Evolutionary conservation across 805 yeast species (phyloP).

Genomic region (Nakazawaea molendinolei): DNA sequence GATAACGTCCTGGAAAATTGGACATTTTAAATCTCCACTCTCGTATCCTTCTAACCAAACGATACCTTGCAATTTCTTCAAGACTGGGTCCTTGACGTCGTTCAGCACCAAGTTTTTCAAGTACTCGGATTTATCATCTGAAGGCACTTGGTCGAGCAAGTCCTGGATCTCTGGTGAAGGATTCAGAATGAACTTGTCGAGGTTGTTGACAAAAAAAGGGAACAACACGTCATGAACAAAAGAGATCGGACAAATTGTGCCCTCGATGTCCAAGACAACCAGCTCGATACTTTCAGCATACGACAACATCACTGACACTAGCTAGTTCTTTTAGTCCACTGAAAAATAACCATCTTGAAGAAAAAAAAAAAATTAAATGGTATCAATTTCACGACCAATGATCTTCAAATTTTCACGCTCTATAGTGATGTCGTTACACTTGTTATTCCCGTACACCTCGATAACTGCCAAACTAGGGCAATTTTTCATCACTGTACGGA

Average conservation of each 20-base stretch:
- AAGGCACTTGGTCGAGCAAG: conserved; percentile 42
- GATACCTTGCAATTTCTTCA: conserved; percentile 77
- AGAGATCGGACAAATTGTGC: conserved; percentile 87
- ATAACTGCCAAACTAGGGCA: conserved; percentile 60
- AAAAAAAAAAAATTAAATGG: conserved; percentile 26
- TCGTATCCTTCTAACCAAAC: conserved; percentile 80
- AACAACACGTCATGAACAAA: conserved; percentile 75
- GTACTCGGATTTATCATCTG: conserved; percentile 33
- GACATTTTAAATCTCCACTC: conserved; percentile 70
- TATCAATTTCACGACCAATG: conserved; percentile 72
- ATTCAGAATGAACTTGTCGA: conserved; percentile 34
- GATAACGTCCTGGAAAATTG: conserved; percentile 70
- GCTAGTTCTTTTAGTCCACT: no score
- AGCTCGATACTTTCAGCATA: no score
- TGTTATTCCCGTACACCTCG: conserved; percentile 77
- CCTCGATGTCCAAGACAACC: conserved; percentile 74
- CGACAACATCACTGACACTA: no score
- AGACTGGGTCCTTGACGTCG: conserved; percentile 71
- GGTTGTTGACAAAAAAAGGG: conserved; percentile 60
- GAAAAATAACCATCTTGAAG: no score
- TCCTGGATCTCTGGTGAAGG: conserved; percentile 22
- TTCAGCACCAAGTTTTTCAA: conserved; percentile 48
- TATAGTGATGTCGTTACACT: conserved; percentile 50
- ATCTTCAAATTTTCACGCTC: conserved; percentile 49
- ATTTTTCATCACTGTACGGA: conserved; percentile 48